Evolutionary conservation across 2,329 filamentous ascomycete species (phyloP).

Genomic region (Phialophora verrucosa): DNA sequence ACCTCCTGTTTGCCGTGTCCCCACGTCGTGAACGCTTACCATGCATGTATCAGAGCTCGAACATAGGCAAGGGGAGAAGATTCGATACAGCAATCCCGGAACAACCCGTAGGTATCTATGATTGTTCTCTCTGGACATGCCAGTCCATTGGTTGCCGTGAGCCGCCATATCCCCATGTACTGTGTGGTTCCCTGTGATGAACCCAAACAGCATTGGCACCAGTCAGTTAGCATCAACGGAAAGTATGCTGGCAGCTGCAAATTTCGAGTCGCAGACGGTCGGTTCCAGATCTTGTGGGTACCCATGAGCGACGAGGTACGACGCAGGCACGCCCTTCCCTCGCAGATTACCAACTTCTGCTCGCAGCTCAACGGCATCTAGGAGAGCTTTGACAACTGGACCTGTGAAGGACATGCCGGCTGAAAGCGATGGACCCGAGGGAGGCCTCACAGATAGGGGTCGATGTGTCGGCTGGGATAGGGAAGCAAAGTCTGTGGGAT

Average conservation of each 20-base stretch:
- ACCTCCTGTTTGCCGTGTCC: not conserved
- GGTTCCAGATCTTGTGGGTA: not conserved
- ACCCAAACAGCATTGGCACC: not conserved
- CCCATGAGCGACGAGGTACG: not conserved
- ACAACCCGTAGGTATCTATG: not conserved
- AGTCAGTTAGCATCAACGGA: not conserved
- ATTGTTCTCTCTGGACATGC: not conserved
- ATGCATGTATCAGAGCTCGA: not conserved
- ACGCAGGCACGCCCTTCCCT: not conserved
- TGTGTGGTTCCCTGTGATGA: not conserved
- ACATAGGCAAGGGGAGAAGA: not conserved
- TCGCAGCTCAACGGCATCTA: not conserved
- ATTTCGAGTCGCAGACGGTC: not conserved
- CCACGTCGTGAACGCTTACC: not conserved
- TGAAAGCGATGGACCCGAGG: not conserved
- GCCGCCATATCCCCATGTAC: not conserved
- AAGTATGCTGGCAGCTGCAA: not conserved
- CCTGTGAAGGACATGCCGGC: not conserved
- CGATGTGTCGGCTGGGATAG: not conserved
- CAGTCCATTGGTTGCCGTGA: not conserved
- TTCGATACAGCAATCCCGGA: not conserved
- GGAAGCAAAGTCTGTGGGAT: not conserved
- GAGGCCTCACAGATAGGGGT: not conserved
- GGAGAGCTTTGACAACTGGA: not conserved
- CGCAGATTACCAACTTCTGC: not conserved